Evolutionary conservation across 495 filamentous ascomycete species (phyloP), one percentile per base, ranked within the genome.

Genomic region (Lasiosphaeriaceae sp.): DNA sequence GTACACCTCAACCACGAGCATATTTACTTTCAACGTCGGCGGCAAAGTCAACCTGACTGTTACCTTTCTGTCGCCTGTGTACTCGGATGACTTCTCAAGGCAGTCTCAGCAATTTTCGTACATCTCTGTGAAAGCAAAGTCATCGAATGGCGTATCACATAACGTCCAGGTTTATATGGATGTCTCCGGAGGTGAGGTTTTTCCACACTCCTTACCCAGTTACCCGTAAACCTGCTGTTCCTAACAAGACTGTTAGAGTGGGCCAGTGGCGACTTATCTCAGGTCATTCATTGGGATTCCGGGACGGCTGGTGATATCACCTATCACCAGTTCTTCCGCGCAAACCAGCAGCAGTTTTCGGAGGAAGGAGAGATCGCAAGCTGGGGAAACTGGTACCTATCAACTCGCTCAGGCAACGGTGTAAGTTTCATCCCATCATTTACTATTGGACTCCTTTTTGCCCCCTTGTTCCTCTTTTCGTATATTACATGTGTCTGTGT

Each of bases 101-200:
- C 93, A 97, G 73, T 89, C 90, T 29, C 82, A 96, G 45, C 89
- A 91, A 34, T 92, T 90, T 22, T 87, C 88, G n/a, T 97, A 97
- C 68, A 65, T 96, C 22, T 82, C 83, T 16, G 78, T 93, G 22
- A 77, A 86, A 55, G 88, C 90, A 12, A 64, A 47, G 35, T 75
- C 75, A 6, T 48, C 73, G 0, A 78, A 81, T 59, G 78, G 83
- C 31, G 83, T 78, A 17, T 73, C 72, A 34, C 85, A 90, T 55
- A 75, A 85, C 39, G 82, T 96, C 17, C 83, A 90, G 64, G 72
- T 96, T 19, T 96, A 96, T 63, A 78, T 93, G 63, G 92, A 97
- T 68, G 74, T 94, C 31, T 90, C 94, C 59, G 92, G 87, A 19
- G 88, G 90, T 78, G 85, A 79, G 86, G 82, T 79, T 35, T 81